phyloP scores from a whole-genome alignment of 2,329 filamentous ascomycete genomes.

The Colletotrichum abscissum region DNA sequence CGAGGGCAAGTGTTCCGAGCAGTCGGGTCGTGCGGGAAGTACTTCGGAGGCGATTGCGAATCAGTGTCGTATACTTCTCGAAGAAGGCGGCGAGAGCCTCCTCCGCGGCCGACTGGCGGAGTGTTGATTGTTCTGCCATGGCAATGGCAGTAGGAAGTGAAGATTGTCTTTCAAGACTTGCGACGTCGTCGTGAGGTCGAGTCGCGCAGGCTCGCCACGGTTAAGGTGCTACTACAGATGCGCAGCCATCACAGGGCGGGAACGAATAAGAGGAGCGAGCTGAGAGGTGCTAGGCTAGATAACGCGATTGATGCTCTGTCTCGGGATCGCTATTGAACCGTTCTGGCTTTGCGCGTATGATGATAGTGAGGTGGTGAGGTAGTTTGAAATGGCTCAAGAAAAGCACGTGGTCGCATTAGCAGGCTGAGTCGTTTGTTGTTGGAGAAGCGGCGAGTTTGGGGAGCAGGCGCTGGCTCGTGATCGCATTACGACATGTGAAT shows the following conservation, averaged over 20 bases:
- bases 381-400: background rate
- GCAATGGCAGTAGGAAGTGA: conserved; percentile 65
- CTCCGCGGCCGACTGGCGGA: conserved; percentile 73
- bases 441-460: background rate
- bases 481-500: conserved; percentile 36
- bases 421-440: conserved; percentile 29
- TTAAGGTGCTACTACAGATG: conserved; percentile 21
- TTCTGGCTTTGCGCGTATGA: conserved; percentile 13
- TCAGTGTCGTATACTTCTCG: conserved; percentile 66
- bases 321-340: background rate
- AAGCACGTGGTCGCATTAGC: conserved; percentile 32
- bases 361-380: background rate
- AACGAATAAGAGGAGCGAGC: background rate
- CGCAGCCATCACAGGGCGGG: conserved; percentile 31
- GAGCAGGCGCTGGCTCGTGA: conserved; percentile 31
- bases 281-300: background rate
- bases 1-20: conserved; percentile 79
- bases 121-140: conserved; percentile 77
- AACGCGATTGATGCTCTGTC: conserved; percentile 16
- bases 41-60: conserved; percentile 66
- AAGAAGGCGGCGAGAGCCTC: conserved; percentile 75
- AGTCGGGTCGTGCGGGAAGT: conserved; percentile 79
- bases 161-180: conserved; percentile 49
- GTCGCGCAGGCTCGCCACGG: conserved; percentile 32
- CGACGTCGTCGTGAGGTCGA: conserved; percentile 13